Evolutionary conservation across 805 yeast species (phyloP).

Genomic region (Wickerhamiella azyma): DNA sequence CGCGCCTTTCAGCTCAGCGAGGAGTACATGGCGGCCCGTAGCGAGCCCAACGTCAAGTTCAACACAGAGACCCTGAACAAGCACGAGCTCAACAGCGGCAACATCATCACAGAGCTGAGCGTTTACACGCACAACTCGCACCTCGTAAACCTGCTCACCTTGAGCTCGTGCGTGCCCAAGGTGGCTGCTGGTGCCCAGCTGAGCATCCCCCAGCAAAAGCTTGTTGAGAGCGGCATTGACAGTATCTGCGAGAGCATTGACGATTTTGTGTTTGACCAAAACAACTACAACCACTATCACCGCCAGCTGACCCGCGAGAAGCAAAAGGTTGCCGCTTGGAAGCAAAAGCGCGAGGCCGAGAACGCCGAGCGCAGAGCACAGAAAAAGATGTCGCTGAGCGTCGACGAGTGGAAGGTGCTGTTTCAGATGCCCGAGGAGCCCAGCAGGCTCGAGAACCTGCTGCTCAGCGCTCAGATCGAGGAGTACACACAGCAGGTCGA

Average conservation of each 20-base stretch:
- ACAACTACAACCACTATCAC: slow-evolving; percentile 69
- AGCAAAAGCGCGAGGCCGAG: slow-evolving; percentile 51
- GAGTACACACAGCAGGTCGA: slow-evolving; percentile 59
- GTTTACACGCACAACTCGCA: slow-evolving; percentile 53
- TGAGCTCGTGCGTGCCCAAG: slow-evolving; percentile 11
- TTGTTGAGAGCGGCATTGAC: slow-evolving; percentile 38
- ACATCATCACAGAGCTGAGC: slow-evolving; percentile 60
- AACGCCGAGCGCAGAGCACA: slow-evolving; percentile 45
- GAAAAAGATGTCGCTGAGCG: slow-evolving; percentile 36
- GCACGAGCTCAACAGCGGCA: slow-evolving; percentile 47
- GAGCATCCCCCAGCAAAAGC: slow-evolving; percentile 30
- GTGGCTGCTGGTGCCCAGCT: slow-evolving; percentile 23
- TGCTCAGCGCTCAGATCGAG: slow-evolving; percentile 53
- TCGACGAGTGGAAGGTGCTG: slow-evolving; percentile 50
- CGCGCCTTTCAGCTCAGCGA: slow-evolving; percentile 57
- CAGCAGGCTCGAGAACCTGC: slow-evolving; percentile 56
- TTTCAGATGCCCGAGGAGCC: slow-evolving; percentile 65
- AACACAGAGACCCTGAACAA: slow-evolving; percentile 47
- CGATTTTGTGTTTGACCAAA: slow-evolving; percentile 62
- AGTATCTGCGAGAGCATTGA: slow-evolving; percentile 56
- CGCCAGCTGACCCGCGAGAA: slow-evolving; percentile 59
- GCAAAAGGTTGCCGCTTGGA: slow-evolving; percentile 61
- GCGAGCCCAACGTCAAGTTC: slow-evolving; percentile 41
- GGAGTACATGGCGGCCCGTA: slow-evolving; percentile 39
- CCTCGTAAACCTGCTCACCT: slow-evolving; percentile 44